Evolutionary conservation across 306 rosid species (phyloP).

Genomic region (Casuarina cunninghamiana): DNA sequence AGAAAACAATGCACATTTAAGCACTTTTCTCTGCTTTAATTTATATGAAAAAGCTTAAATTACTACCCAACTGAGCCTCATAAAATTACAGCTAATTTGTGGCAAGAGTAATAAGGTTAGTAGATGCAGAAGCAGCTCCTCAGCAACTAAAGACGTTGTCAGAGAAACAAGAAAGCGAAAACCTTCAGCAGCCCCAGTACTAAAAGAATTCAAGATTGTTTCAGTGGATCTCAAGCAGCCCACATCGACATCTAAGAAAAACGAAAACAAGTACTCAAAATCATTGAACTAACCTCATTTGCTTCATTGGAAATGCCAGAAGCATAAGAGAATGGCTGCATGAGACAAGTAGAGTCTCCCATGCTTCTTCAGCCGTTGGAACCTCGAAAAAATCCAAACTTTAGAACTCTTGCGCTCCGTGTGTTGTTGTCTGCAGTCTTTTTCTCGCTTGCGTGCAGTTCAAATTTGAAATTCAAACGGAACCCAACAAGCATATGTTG

Average conservation of each 20-base stretch:
- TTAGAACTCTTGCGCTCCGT: constrained; percentile 26
- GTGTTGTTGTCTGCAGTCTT: constrained; percentile 32
- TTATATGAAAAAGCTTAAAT: neutral
- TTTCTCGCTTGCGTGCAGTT: constrained; percentile 33
- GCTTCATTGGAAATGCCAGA: constrained; percentile 75
- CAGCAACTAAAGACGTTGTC: neutral
- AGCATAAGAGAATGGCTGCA: constrained; percentile 89
- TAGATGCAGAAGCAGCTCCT: constrained; percentile 2
- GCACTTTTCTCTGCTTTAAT: neutral
- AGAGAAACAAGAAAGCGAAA: neutral
- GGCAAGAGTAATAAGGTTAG: neutral
- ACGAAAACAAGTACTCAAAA: constrained; percentile 3
- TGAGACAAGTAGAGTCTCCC: constrained; percentile 91
- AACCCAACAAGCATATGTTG: constrained; percentile 27
- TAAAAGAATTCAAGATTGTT: neutral
- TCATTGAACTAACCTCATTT: constrained; percentile 60
- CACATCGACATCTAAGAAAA: neutral
- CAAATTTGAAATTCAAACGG: constrained; percentile 73
- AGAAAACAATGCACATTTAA: neutral
- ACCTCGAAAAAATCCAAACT: constrained; percentile 48
- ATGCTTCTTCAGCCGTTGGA: constrained; percentile 36
- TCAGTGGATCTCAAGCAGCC: constrained; percentile 9
- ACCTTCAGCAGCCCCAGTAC: neutral
- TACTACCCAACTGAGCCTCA: neutral
- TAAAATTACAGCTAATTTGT: neutral